A percentile compares a stretch with the other conserved stretches of the same genome.
Conservation (phyloP, 768 basidiomycete species). For the Tephrocybe sp. region DNA sequence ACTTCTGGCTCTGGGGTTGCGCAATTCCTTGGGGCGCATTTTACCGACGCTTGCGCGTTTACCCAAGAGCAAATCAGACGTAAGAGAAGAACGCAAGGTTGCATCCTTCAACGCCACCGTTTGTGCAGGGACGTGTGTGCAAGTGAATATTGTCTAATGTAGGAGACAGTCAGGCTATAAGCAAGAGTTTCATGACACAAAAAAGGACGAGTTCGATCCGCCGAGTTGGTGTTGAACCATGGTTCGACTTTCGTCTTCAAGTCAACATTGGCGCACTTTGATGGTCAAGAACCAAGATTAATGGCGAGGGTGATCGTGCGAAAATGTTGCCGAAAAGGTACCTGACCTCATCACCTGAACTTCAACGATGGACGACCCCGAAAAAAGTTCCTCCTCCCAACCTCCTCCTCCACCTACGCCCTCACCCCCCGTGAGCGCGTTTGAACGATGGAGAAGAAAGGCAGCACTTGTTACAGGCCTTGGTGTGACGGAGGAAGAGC, state of each 20-base stretch:
- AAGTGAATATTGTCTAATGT: no score
- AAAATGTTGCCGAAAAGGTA: slow-evolving; percentile 19
- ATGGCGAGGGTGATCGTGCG: slow-evolving; percentile 13
- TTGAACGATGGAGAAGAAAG: slow-evolving; percentile 50
- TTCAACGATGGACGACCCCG: slow-evolving; percentile 19
- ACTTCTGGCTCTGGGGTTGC: background rate
- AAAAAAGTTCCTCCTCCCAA: slow-evolving; percentile 20
- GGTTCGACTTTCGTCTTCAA: background rate
- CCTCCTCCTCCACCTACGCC: slow-evolving; percentile 15
- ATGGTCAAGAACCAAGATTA: background rate
- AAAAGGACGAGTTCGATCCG: no score
- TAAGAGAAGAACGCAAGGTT: no score
- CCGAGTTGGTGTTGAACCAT: no score
- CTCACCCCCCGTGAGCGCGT: slow-evolving; percentile 32
- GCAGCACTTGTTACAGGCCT: slow-evolving; percentile 48
- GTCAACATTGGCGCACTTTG: background rate
- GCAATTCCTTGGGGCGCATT: background rate
- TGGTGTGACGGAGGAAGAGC: slow-evolving; percentile 47
- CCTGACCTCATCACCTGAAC: background rate
- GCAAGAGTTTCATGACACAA: no score
- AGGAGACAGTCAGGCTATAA: no score
- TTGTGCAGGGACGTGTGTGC: no score
- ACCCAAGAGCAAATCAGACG: no score
- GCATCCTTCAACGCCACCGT: no score
- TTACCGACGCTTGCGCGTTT: background rate